Percentiles rank a stretch among this genome's conserved stretches.
Evolutionary conservation across 495 filamentous ascomycete genomes (phyloP).

Genomic region (Trichocladium uniseriatum): DNA sequence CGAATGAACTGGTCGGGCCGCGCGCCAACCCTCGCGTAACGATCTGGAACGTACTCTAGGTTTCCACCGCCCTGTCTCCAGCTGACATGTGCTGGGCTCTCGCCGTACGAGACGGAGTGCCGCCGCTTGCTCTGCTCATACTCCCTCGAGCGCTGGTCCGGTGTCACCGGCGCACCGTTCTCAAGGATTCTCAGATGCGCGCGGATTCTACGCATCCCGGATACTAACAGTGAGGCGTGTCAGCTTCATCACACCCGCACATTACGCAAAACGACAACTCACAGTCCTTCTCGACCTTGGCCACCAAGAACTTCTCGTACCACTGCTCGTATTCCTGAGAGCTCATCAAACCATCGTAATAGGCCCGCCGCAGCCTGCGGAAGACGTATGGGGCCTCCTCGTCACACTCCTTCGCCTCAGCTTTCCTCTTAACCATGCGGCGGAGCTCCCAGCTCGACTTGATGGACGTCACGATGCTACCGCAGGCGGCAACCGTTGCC

Average conservation of each 20-base stretch:
- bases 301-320: constrained; percentile 18
- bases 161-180: constrained; percentile 11
- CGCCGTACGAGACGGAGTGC: constrained; percentile 4
- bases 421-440: constrained; percentile 17
- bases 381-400: constrained; percentile 20
- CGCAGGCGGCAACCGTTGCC: constrained; percentile 17
- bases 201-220: constrained; percentile 11
- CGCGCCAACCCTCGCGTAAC: constrained; percentile 5
- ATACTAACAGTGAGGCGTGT: constrained; percentile 1
- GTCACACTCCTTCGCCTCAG: constrained; percentile 11
- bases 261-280: neutral
- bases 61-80: neutral
- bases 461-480: constrained; percentile 21
- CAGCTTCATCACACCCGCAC: neutral
- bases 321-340: constrained; percentile 13
- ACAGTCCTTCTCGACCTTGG: constrained; percentile 20
- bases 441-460: constrained; percentile 21
- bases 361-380: constrained; percentile 14
- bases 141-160: constrained; percentile 4
- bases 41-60: constrained; percentile 11
- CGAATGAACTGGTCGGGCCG: constrained; percentile 12
- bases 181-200: constrained; percentile 15
- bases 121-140: constrained; percentile 4
- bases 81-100: neutral
- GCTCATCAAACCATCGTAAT: constrained; percentile 12